Evolutionary conservation across 345 rosid genomes (phyloP), one percentile per base, ranked within the genome.

Genomic region (Anacardium occidentale): DNA sequence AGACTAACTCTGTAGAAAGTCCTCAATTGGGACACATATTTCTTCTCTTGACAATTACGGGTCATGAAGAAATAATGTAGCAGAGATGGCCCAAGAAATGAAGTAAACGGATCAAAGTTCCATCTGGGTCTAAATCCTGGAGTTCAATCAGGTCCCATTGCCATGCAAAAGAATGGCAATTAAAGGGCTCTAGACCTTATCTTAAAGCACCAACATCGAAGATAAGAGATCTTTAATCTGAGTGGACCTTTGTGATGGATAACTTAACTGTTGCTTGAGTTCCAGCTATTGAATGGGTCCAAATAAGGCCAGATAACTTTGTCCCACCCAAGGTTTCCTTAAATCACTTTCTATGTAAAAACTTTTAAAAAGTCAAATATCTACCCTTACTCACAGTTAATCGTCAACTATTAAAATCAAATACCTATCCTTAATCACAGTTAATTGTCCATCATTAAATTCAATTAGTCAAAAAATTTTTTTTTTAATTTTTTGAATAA

Each of bases 161-260:
- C 81, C 80, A 76, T 79, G 78, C 69, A 72, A 81, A 85, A 87
- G 87, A 71, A 59, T 62, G 67, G 78, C 88, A 83, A 47, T 3
- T 69, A 32, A 59, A 73, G 73, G 76, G 74, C 82, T 71, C 44
- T 50, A 70, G 10, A 71, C 83, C 83, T 87, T 80, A 83, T 87
- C 91, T 66, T 18, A 29, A 78, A 72, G 44, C 45, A 40, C 18
- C 7, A 7, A 58, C 34, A 76, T 81, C 81, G 13, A 73, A 48
- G 85, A 80, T 82, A 85, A 80, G n/a, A n/a, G 88, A 82, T 82
- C 70, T 62, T 42, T 17, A 58, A 18, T 72, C 71, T 34, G 24
- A 37, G 80, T 81, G 87, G 87, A 58, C 83, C 84, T 54, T 14
- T 40, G 0, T 10, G 32, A 65, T 70, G 64, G 71, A 64, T 61